phyloP scores from a whole-genome alignment of 1,139 yeast genomes.

The Yamadazyma epiphylla region DNA sequence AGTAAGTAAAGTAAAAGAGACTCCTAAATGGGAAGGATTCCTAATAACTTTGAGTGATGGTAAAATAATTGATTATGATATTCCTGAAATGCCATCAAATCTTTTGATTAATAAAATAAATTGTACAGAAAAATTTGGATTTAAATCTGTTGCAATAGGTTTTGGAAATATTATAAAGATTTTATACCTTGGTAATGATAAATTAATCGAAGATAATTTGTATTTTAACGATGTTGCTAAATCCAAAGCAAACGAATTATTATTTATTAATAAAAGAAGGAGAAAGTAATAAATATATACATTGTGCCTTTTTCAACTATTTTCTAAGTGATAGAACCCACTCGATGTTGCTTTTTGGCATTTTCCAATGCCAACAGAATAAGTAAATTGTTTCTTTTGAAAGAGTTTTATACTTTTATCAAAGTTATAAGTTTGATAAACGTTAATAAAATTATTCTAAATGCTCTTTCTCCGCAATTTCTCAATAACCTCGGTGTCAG shows the following conservation, averaged over 20 bases:
- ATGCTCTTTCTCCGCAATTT: too few species aligned
- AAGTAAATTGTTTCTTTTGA: too few species aligned
- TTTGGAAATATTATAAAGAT: slow-evolving; percentile 72
- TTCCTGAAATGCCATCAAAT: slow-evolving; percentile 34
- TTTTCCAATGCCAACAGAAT: too few species aligned
- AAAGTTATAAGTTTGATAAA: too few species aligned
- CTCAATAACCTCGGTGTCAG: too few species aligned
- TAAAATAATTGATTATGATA: slow-evolving; percentile 51
- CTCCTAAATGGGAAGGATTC: slow-evolving; percentile 68
- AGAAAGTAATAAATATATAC: slow-evolving; percentile 13
- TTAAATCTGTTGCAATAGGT: slow-evolving; percentile 69
- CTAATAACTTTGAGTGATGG: slow-evolving; percentile 65
- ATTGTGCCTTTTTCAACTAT: too few species aligned
- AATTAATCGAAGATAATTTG: slow-evolving; percentile 39
- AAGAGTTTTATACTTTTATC: too few species aligned
- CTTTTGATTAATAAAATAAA: slow-evolving; percentile 39
- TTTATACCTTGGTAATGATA: slow-evolving; percentile 64
- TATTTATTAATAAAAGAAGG: slow-evolving; percentile 50
- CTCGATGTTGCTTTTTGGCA: too few species aligned
- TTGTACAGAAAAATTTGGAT: slow-evolving; percentile 61
- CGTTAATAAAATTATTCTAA: too few species aligned
- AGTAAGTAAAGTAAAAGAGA: background rate
- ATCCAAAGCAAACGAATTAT: slow-evolving; percentile 27
- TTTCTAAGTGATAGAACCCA: too few species aligned
- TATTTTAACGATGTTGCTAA: slow-evolving; percentile 27